phyloP scores from a whole-genome alignment of 2,329 filamentous ascomycete genomes.

The Aureobasidium sp. region DNA sequence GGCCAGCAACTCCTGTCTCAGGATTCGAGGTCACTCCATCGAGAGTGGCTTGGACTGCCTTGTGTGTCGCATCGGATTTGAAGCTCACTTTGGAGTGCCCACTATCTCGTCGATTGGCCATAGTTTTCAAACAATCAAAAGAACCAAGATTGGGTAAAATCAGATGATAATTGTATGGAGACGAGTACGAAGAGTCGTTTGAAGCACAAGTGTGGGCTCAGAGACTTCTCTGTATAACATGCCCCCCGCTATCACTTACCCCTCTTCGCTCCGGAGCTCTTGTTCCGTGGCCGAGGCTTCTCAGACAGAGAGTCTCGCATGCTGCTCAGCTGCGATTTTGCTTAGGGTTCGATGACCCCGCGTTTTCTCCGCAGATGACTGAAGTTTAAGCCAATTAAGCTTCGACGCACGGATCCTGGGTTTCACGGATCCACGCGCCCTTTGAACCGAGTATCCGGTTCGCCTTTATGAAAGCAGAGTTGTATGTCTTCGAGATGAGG shows the following conservation, averaged over 20 bases:
- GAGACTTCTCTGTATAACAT: background rate
- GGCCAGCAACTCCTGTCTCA: conserved; percentile 30
- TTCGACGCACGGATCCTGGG: background rate
- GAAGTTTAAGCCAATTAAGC: background rate
- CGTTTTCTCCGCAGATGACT: background rate
- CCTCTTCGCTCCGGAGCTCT: background rate
- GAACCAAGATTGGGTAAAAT: background rate
- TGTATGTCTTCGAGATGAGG: background rate
- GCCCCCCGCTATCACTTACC: background rate
- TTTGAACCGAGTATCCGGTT: background rate
- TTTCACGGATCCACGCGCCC: background rate
- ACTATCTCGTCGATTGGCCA: background rate
- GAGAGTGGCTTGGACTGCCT: conserved; percentile 13
- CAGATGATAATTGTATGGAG: background rate
- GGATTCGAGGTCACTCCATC: conserved; percentile 18
- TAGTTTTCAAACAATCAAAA: background rate
- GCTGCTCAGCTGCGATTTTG: background rate
- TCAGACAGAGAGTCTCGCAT: background rate
- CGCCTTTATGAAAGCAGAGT: background rate
- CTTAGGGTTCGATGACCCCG: background rate
- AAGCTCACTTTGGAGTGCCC: background rate
- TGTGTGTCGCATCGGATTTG: conserved; percentile 8
- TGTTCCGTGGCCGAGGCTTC: background rate
- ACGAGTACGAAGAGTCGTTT: background rate
- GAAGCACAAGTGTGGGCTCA: background rate